Conservation (phyloP, 176 grass and related monocot genomes). For the Rhynchospora breviuscula region DNA sequence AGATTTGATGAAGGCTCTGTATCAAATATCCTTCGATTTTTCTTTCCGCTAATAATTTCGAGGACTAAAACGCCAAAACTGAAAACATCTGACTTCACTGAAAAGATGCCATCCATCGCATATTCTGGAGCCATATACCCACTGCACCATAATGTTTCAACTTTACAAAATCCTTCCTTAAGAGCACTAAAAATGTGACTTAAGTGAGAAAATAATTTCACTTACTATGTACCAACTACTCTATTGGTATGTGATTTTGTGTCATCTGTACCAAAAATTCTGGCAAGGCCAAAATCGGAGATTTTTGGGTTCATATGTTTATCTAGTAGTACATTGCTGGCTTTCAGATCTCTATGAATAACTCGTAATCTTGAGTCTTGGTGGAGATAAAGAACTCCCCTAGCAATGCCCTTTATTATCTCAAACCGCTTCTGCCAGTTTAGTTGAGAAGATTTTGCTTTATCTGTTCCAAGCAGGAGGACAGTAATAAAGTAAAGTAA, state of each 20-base stretch:
- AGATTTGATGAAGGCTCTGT: slow-evolving; percentile 35
- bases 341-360: slow-evolving; percentile 90
- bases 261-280: slow-evolving; percentile 55
- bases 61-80: slow-evolving; percentile 78
- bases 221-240: slow-evolving; percentile 90
- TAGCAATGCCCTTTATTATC: slow-evolving; percentile 68
- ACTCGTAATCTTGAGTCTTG: slow-evolving; percentile 75
- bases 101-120: slow-evolving; percentile 75
- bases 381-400: slow-evolving; percentile 82
- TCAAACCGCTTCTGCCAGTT: slow-evolving; percentile 53
- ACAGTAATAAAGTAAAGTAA: background rate
- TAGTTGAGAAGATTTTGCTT: slow-evolving; percentile 32
- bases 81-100: slow-evolving; percentile 82
- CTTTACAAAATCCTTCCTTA: background rate
- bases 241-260: slow-evolving; percentile 51
- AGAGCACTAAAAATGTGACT: background rate
- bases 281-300: slow-evolving; percentile 80
- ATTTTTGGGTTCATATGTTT: slow-evolving; percentile 88
- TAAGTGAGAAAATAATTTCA: background rate
- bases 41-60: slow-evolving; percentile 67
- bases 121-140: slow-evolving; percentile 96
- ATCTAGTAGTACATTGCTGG: slow-evolving; percentile 79
- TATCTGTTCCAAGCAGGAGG: slow-evolving; percentile 35
- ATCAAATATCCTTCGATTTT: slow-evolving; percentile 37
- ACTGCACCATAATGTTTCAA: slow-evolving; percentile 23